Evolutionary conservation across 805 yeast genomes (phyloP).

Genomic region (Candida coleopterorum): DNA sequence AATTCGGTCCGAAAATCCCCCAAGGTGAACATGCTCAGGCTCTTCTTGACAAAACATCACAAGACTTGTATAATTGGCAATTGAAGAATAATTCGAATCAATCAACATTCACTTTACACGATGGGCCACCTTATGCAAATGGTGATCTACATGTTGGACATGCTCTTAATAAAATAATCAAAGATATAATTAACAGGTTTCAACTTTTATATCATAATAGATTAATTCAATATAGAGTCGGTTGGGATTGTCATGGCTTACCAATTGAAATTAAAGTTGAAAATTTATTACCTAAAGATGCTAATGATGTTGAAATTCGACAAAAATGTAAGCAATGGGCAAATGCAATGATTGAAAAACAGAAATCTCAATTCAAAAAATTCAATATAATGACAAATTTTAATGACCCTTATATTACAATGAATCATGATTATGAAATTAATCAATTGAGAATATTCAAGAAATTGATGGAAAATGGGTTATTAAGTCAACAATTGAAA

Average conservation of each 20-base stretch:
- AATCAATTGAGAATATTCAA: constrained; percentile 71
- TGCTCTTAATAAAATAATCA: constrained; percentile 81
- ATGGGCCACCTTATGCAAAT: constrained; percentile 98
- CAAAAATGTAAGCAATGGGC: constrained; percentile 70
- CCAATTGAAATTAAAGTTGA: constrained; percentile 88
- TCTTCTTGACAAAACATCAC: constrained; percentile 49
- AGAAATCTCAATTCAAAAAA: constrained; percentile 56
- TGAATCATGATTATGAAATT: constrained; percentile 65
- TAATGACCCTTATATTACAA: constrained; percentile 65
- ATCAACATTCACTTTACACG: constrained; percentile 68
- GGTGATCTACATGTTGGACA: constrained; percentile 92
- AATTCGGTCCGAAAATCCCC: constrained; percentile 50
- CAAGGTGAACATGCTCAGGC: constrained; percentile 32
- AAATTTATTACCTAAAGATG: constrained; percentile 18
- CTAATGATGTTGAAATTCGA: constrained; percentile 52
- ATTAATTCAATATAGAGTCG: constrained; percentile 72
- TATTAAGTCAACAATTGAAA: constrained; percentile 78
- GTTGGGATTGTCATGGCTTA: constrained; percentile 99
- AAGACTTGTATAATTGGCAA: constrained; percentile 63
- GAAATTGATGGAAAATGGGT: constrained; percentile 55
- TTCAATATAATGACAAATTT: constrained; percentile 86
- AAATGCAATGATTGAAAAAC: constrained; percentile 54
- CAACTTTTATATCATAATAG: constrained; percentile 56
- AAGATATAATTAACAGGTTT: constrained; percentile 77
- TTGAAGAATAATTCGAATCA: constrained; percentile 18